These are phyloP conservation scores for Amanita subjunquillea DNA, from an alignment of 768 basidiomycete species.

Conservation along the genomic window DNA sequence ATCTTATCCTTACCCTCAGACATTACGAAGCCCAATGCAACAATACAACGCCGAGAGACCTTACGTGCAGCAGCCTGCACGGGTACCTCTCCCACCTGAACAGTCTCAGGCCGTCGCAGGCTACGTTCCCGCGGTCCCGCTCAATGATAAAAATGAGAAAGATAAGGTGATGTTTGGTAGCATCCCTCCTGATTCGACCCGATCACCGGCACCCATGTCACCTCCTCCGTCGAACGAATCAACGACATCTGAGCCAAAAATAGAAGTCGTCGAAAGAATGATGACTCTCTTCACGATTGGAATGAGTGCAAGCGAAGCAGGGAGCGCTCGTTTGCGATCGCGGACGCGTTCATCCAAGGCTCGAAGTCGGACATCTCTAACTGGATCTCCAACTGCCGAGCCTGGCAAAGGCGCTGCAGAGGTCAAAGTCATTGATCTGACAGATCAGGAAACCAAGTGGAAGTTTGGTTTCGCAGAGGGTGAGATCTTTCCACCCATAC, in stretches of 20 bases:
- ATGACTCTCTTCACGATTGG: constrained; percentile 1
- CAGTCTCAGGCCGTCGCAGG: constrained; percentile 24
- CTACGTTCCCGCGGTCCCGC: constrained; percentile 14
- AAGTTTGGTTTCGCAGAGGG: constrained; percentile 37
- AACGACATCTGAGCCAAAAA: not conserved
- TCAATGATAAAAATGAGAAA: constrained; percentile 8
- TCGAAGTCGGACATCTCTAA: constrained; percentile 9
- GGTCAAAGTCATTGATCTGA: constrained; percentile 18
- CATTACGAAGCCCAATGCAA: constrained; percentile 10
- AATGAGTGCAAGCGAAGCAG: constrained; percentile 3
- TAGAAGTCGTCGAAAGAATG: constrained; percentile 16
- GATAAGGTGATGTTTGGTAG: constrained; percentile 42
- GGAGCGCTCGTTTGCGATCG: constrained; percentile 21
- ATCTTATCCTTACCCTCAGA: not conserved
- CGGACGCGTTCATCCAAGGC: constrained; percentile 17
- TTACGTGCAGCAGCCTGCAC: not conserved
- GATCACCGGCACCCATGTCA: constrained; percentile 15
- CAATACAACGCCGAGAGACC: not conserved
- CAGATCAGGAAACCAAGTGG: constrained; percentile 29
- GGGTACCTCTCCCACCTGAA: constrained; percentile 6
- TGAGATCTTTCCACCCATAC: not conserved
- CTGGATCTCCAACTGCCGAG: not conserved
- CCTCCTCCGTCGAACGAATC: not conserved
- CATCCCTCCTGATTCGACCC: constrained; percentile 22
- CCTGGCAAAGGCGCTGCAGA: not conserved